phyloP scores from a whole-genome alignment of 2,329 filamentous ascomycete genomes.

The Fusarium sp. region DNA sequence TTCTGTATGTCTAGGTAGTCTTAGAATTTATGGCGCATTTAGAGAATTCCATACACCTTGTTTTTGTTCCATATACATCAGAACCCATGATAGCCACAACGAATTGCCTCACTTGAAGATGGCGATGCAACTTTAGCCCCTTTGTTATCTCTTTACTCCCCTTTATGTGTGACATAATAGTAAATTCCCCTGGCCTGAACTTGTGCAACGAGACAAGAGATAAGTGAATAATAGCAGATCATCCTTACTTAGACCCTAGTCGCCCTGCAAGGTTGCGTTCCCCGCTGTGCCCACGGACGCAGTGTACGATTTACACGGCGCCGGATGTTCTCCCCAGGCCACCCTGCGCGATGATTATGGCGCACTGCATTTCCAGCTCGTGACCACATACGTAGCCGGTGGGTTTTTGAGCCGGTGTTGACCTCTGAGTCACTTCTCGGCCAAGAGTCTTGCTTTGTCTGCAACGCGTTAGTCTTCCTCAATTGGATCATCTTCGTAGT shows the following conservation, averaged over 20 bases:
- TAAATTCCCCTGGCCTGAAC: conserved; percentile 5
- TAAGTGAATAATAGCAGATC: conserved; percentile 18
- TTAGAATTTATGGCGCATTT: conserved; percentile 13
- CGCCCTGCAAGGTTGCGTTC: conserved; percentile 13
- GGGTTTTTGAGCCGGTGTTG: conserved; percentile 1
- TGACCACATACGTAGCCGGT: conserved; percentile 32
- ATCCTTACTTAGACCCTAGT: neutral
- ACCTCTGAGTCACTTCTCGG: conserved; percentile 10
- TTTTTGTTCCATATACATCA: conserved; percentile 18
- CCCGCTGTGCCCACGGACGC: conserved; percentile 8
- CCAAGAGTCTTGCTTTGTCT: conserved; percentile 10
- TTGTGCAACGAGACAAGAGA: conserved; percentile 23
- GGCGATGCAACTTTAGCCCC: neutral
- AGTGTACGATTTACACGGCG: conserved; percentile 16
- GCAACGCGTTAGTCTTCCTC: conserved; percentile 42
- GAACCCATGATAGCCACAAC: conserved; percentile 7
- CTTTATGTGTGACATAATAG: conserved; percentile 18
- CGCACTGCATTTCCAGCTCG: conserved; percentile 28
- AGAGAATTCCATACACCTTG: conserved; percentile 16
- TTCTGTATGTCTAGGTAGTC: neutral
- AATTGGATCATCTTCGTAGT: conserved; percentile 51
- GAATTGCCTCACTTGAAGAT: neutral
- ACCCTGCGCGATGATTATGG: conserved; percentile 21
- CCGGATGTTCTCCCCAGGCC: conserved; percentile 17
- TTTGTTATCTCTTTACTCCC: conserved; percentile 15